Evolutionary conservation across 805 yeast genomes (phyloP).

Genomic region (Zygosaccharomyces pseudorouxii): DNA sequence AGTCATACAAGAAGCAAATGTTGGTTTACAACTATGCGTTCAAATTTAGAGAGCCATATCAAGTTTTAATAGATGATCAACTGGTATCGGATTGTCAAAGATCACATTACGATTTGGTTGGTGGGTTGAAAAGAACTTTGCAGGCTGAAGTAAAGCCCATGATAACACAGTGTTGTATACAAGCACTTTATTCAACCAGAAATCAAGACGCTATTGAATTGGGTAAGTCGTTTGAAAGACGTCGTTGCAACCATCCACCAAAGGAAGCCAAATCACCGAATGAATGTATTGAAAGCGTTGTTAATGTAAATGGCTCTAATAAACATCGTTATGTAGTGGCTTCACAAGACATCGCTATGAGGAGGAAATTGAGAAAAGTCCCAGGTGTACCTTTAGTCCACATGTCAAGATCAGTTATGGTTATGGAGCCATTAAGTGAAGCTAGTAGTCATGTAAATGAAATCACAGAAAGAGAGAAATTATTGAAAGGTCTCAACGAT

Average conservation of each 20-base stretch:
- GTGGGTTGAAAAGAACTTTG: conserved; percentile 72
- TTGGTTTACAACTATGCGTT: conserved; percentile 77
- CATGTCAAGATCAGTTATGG: conserved; percentile 87
- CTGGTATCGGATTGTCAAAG: conserved; percentile 60
- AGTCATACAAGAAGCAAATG: conserved; percentile 90
- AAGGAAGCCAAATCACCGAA: conserved; percentile 56
- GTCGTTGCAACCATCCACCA: conserved; percentile 84
- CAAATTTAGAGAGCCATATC: conserved; percentile 91
- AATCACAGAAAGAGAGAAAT: conserved; percentile 57
- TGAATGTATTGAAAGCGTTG: conserved; percentile 73
- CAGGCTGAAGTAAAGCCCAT: conserved; percentile 83
- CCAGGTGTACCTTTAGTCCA: conserved; percentile 91
- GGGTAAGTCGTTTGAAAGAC: conserved; percentile 82
- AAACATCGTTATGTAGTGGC: conserved; percentile 91
- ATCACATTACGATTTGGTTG: conserved; percentile 71
- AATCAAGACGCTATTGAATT: conserved; percentile 72
- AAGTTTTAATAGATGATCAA: conserved; percentile 80
- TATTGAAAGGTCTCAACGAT: conserved; percentile 76
- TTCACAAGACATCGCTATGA: conserved; percentile 65
- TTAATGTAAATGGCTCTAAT: conserved; percentile 66
- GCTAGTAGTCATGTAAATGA: conserved; percentile 53
- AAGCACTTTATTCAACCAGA: conserved; percentile 66
- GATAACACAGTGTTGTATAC: conserved; percentile 96
- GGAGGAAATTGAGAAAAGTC: conserved; percentile 62
- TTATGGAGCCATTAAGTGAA: conserved; percentile 87